These are phyloP conservation scores for Podospora australis DNA, from an alignment of 495 filamentous ascomycete species.

Conservation along the genomic window DNA sequence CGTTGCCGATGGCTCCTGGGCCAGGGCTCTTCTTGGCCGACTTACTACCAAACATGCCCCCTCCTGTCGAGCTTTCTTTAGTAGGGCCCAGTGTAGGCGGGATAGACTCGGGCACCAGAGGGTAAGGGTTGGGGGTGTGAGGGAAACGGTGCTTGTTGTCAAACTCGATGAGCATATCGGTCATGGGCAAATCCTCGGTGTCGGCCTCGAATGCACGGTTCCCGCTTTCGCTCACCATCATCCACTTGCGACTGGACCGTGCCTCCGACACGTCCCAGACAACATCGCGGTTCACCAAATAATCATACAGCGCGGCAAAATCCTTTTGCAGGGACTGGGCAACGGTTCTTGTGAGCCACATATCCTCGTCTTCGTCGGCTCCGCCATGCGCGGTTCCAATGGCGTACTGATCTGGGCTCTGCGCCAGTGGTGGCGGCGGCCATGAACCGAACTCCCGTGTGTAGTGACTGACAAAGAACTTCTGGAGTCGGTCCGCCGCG, in stretches of 20 bases:
- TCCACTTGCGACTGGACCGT: slow-evolving; percentile 51
- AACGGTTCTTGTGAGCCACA: slow-evolving; percentile 56
- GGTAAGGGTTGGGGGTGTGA: slow-evolving; percentile 65
- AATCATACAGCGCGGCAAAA: slow-evolving; percentile 65
- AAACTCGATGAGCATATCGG: slow-evolving; percentile 61
- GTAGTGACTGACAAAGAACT: slow-evolving; percentile 52
- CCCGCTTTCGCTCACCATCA: slow-evolving; percentile 50
- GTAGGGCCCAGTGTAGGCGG: slow-evolving; percentile 20
- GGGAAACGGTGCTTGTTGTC: slow-evolving; percentile 57
- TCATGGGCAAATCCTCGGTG: slow-evolving; percentile 52
- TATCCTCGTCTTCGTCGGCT: slow-evolving; percentile 40
- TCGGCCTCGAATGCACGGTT: slow-evolving; percentile 53
- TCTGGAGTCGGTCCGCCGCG: slow-evolving; percentile 49
- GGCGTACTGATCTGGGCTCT: slow-evolving; percentile 23
- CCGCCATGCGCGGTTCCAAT: slow-evolving; percentile 39
- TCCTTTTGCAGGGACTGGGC: slow-evolving; percentile 55
- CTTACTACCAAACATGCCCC: slow-evolving; percentile 22
- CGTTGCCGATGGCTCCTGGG: not conserved
- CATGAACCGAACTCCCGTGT: slow-evolving; percentile 46
- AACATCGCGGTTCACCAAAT: slow-evolving; percentile 63
- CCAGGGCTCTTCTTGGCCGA: slow-evolving; percentile 26
- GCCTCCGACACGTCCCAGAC: slow-evolving; percentile 56
- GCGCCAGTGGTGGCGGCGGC: slow-evolving; percentile 40
- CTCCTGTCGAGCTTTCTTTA: slow-evolving; percentile 3
- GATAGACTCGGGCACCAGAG: slow-evolving; percentile 52